Evolutionary conservation across 108 stramenopile genomes (phyloP), one percentile per base, ranked within the genome.

Genomic region (Cyclotella atomus): DNA sequence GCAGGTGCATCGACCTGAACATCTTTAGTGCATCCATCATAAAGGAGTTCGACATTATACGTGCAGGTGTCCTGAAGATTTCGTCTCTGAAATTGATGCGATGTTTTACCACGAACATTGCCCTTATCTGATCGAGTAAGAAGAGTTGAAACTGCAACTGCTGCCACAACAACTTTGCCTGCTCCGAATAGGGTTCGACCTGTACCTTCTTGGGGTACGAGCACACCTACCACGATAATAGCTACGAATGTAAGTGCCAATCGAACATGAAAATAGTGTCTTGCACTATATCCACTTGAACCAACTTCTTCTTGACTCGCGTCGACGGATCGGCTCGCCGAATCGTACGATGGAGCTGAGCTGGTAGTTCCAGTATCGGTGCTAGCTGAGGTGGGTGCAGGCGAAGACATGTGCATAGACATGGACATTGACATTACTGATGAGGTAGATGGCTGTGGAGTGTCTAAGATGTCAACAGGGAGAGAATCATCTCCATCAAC

Each of bases 21-120:
- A 21, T 57, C 21, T 12, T 76, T 56, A 19, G 61, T 38, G 36
- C 80, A 81, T 20, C 70, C 69, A 66, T 81, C 80, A 9, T 60
- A 33, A 21, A 81, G 80, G 59, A 81, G 38, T 63, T 81, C 80
- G 5, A 81, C 80, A 49, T 81, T 81, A 62, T 75, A 76, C 7
- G 64, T 59, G 43, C 80, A 81, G 32, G 75, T 81, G 19, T 53
- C 49, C 36, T 65, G 77, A 41, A 32, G 53, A 1, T 60, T 55
- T 32, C 20, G 43, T 7, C 38, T 47, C 45, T 25, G 55, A 44
- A 25, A 43, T 35, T 17, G 19, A 21, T n/a, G n/a, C n/a, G 24
- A 50, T 32, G 32, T 44, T 43, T n/a, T n/a, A n/a, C n/a, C n/a
- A n/a, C 38, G 71, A n/a, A 62, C 52, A 30, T 71, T 60, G 24